Conservation (phyloP, 257 asterid genomes). For the Perilla frutescens region DNA sequence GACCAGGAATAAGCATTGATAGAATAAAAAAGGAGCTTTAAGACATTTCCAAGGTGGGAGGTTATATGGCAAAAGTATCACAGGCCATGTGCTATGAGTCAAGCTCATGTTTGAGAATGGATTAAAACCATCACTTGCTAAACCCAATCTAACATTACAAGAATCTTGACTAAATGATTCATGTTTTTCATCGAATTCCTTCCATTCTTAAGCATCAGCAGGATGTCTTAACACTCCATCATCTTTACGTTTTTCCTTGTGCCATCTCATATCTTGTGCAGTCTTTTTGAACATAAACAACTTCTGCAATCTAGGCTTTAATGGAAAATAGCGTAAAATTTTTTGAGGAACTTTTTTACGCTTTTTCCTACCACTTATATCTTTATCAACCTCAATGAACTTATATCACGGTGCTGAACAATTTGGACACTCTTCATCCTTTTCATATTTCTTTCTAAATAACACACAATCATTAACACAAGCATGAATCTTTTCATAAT, state of each 20-base stretch:
- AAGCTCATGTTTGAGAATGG: too few relatives aligned
- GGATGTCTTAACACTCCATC: too few relatives aligned
- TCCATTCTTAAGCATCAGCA: neutral
- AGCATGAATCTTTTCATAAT: neutral
- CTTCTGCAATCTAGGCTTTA: slow-evolving; percentile 7
- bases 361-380: neutral
- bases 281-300: neutral
- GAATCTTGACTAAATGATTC: neutral
- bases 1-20: too few relatives aligned
- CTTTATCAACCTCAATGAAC: neutral
- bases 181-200: neutral
- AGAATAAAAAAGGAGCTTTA: too few relatives aligned
- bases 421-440: neutral
- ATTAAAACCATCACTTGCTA: neutral
- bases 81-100: too few relatives aligned
- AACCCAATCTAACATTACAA: too few relatives aligned
- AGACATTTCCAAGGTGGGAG: too few relatives aligned
- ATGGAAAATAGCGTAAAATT: neutral
- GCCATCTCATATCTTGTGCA: neutral
- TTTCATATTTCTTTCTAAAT: neutral
- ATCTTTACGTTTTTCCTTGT: too few relatives aligned
- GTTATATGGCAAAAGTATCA: too few relatives aligned
- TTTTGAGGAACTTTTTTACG: neutral
- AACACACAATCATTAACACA: neutral
- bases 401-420: neutral